Base-by-base conservation (phyloP, 331 rosid genomes). In the Pyracantha coccinea region DNA sequence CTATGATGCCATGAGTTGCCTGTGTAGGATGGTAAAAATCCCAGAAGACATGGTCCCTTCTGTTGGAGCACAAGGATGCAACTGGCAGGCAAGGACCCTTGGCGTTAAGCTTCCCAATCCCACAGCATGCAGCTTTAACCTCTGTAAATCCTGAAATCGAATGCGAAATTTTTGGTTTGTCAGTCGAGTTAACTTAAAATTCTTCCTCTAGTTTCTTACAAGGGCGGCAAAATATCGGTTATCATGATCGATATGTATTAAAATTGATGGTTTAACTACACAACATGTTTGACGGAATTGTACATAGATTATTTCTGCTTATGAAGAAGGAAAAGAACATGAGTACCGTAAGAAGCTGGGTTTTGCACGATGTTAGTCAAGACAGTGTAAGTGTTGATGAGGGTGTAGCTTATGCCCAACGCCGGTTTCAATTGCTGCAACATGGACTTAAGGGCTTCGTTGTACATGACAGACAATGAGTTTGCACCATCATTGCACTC, bases 21-120 rank as follows among this genome's bases (percentile, higher is more conserved):
- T 93, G 86, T 1, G 96, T 80, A 0, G 97, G 97, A 81, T 93
- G 98, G 77, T 35, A 91, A 62, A 71, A 76, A 77, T 93, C 97
- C 92, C 93, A 91, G 77, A 93, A 93, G 41, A 93, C 24, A 74
- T 88, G 89, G 61, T 82, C 83, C 9, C 79, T 74, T 83, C 95
- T 91, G 45, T 87, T 88, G 59, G 91, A 58, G 83, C 97, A 93
- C 65, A 75, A 85, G 13, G 24, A 32, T 20, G 93, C 73, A 72
- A 88, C 44, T 1, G 90, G 87, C 74, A 88, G 15, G 76, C 98
- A 89, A 21, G 88, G 85, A 77, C 41, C 75, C 28, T 45, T 27
- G 31, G 90, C 94, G 24, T 75, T 88, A 38, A 91, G 82, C 68
- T 83, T 76, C 4, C 97, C 94, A 0, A 82, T 71, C 53, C 98